Conservation (phyloP, 495 filamentous ascomycete species). For the Penicillium cataractarum region DNA sequence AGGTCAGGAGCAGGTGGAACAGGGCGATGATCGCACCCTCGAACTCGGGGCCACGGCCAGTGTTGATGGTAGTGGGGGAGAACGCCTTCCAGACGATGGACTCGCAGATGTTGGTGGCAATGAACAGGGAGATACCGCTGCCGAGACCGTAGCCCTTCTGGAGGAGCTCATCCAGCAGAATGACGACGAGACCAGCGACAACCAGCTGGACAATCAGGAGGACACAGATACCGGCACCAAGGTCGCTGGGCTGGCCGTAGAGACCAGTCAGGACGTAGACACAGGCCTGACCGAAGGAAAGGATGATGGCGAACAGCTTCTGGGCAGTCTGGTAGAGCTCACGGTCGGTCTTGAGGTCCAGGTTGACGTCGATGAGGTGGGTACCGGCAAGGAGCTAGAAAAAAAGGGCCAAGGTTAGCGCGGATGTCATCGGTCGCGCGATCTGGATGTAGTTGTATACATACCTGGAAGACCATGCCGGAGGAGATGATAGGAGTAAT, state of each 20-base stretch:
- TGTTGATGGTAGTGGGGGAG: slow-evolving; percentile 99
- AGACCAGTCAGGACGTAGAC: slow-evolving; percentile 98
- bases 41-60: slow-evolving; percentile 97
- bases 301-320: slow-evolving; percentile 98
- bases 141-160: slow-evolving; percentile 99
- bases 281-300: slow-evolving; percentile 94
- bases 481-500: slow-evolving; percentile 99
- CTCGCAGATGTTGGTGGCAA: slow-evolving; percentile 99
- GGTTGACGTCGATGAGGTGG: slow-evolving; percentile 99
- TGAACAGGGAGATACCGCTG: slow-evolving; percentile 98
- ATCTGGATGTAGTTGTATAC: slow-evolving; percentile 19
- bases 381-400: slow-evolving; percentile 88
- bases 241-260: slow-evolving; percentile 93
- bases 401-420: slow-evolving; percentile 24
- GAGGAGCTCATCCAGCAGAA: slow-evolving; percentile 97
- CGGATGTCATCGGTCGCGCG: slow-evolving; percentile 5
- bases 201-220: slow-evolving; percentile 97
- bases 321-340: slow-evolving; percentile 99
- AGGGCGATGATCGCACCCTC: slow-evolving; percentile 98
- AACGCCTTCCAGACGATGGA: slow-evolving; percentile 99
- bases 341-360: slow-evolving; percentile 98
- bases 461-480: slow-evolving; percentile 97
- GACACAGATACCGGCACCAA: slow-evolving; percentile 96
- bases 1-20: slow-evolving; percentile 97
- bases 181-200: slow-evolving; percentile 95